Base-by-base conservation (phyloP, 2,329 filamentous ascomycete species). In the Clonostachys chloroleuca region DNA sequence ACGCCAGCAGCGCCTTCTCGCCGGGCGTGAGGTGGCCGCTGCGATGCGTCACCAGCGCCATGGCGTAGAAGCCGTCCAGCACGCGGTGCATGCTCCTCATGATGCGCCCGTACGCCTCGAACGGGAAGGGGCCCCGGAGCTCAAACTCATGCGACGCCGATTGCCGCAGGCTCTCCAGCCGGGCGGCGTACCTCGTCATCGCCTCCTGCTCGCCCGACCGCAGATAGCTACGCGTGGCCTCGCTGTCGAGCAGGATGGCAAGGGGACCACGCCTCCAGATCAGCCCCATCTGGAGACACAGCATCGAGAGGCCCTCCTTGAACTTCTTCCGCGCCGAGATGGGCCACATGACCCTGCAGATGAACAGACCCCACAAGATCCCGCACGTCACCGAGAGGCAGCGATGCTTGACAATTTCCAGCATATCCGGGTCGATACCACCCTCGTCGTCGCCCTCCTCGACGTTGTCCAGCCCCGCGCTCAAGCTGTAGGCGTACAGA, bases 241-340 rank as follows among this genome's bases (percentile, higher is more conserved):
- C 72, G 49, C 76, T 81, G 41, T 83, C 76, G 1, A 84, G 70
- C 47, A 96, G 77, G 7, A 85, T 81, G 5, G 87, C 86, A 18
- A 99, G 73, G 1, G 94, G 94, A 9, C 95, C 92, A 41, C 92
- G 83, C 69, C 92, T 95, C 94, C 94, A 99, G 54, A 97, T 92
- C 34, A 99, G 77, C 13, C 91, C 89, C 83, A 99, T 92, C 49
- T 95, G 89, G 7, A 99, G 77, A 80, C 94, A 97, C 12, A 99
- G 73, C n/a, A 96, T 75, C 30, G 89, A 89, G 12, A 96, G 76
- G 3, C 92, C 92, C 58, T 95, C 86, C 60, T 94, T 90, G 57
- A 97, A 84, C 67, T 95, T 95, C 52, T 80, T 77, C 40, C 94
- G 81, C 2, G 91, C 94, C 33, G 90, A 94, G 52, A 96, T 95